Conservation (phyloP, 2,329 filamentous ascomycete species). For the Cladophialophora exuberans region DNA sequence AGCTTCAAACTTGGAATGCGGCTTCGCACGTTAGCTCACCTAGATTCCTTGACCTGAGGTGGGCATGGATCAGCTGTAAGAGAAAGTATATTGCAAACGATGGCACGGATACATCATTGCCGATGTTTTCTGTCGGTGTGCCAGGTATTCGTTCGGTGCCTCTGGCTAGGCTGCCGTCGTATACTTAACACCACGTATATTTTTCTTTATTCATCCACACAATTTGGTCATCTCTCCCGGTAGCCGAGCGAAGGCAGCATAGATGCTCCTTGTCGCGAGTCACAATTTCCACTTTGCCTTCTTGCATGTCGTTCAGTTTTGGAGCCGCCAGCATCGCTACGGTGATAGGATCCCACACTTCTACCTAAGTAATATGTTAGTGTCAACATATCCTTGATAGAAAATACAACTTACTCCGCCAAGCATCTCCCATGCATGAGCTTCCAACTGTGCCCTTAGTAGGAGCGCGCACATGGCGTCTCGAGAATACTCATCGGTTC, state of each 20-base stretch:
- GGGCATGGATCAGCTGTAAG: no score
- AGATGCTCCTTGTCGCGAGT: constrained; percentile 52
- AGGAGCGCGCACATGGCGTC: constrained; percentile 63
- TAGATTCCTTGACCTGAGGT: not conserved
- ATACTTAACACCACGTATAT: constrained; percentile 50
- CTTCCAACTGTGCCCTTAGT: constrained; percentile 69
- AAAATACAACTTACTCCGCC: no score
- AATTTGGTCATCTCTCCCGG: constrained; percentile 43
- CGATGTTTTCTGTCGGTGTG: not conserved
- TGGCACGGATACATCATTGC: not conserved
- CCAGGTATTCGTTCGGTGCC: not conserved
- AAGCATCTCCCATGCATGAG: constrained; percentile 68
- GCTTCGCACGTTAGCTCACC: no score
- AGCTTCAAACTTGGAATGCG: not conserved
- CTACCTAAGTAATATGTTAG: no score
- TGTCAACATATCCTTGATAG: no score
- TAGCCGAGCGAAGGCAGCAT: constrained; percentile 50
- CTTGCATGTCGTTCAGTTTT: constrained; percentile 28
- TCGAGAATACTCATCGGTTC: constrained; percentile 34
- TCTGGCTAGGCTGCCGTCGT: not conserved
- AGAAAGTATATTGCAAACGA: no score
- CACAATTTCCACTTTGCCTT: constrained; percentile 42
- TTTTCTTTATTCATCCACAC: constrained; percentile 55
- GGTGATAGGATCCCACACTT: constrained; percentile 81
- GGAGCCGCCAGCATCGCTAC: constrained; percentile 50